Conservation (phyloP, 2,329 filamentous ascomycete genomes). For the Byssoonygena ceratinophila region DNA sequence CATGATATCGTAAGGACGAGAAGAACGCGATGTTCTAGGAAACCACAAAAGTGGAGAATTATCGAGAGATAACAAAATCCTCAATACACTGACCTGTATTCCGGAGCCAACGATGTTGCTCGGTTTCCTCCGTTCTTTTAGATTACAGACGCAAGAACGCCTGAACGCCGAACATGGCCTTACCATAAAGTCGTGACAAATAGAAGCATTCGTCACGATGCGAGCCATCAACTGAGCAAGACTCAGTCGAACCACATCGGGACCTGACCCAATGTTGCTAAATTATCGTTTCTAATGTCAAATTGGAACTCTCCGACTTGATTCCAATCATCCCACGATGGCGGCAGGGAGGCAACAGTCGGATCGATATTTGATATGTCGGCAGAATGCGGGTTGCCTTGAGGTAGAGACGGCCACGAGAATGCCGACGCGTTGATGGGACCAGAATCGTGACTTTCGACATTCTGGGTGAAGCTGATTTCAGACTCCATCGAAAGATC, state of each 20-base stretch:
- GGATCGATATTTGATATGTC: background rate
- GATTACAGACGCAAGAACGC: too few species aligned
- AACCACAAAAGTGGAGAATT: too few species aligned
- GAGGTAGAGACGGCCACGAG: conserved; percentile 5
- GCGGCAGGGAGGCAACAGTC: conserved; percentile 1
- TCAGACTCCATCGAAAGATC: background rate
- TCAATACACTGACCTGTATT: too few species aligned
- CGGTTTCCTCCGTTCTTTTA: background rate
- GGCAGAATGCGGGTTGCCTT: background rate
- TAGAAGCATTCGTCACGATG: background rate
- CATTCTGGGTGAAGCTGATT: background rate
- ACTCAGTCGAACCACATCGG: conserved; percentile 16
- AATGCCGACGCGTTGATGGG: background rate
- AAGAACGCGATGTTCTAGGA: too few species aligned
- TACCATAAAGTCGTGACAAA: background rate
- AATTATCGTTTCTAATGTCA: conserved; percentile 11
- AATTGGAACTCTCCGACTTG: conserved; percentile 17
- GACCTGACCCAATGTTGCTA: conserved; percentile 3
- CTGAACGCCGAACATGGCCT: background rate
- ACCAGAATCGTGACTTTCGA: background rate
- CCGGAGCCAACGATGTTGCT: too few species aligned
- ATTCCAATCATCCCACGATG: conserved; percentile 17
- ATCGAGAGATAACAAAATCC: too few species aligned
- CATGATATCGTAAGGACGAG: too few species aligned
- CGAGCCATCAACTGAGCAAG: background rate